These are phyloP conservation scores for Ceratocystiopsis sp. DNA, from an alignment of 2,329 filamentous ascomycete genomes.

Conservation along the genomic window DNA sequence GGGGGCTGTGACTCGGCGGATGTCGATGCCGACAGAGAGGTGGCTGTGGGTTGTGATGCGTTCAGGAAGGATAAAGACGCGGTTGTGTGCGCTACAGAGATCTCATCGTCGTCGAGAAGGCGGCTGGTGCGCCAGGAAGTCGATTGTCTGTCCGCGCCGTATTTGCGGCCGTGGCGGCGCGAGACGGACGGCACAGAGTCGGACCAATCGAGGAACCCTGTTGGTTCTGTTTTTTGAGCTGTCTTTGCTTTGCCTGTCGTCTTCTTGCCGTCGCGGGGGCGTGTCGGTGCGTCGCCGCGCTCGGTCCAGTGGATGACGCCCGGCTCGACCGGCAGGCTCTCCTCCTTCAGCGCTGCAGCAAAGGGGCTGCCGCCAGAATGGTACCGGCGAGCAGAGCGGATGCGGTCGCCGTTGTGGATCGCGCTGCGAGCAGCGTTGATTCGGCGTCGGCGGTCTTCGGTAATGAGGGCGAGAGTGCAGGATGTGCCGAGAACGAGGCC, in stretches of 20 bases:
- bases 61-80: background rate
- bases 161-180: too few species aligned
- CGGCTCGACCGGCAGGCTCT: slow-evolving; percentile 5
- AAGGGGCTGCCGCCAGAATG: slow-evolving; percentile 15
- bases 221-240: background rate
- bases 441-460: slow-evolving; percentile 27
- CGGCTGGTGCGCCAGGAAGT: background rate
- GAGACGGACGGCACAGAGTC: background rate
- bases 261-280: background rate
- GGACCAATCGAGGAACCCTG: background rate
- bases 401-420: slow-evolving; percentile 22
- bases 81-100: background rate
- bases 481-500: slow-evolving; percentile 27
- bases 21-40: background rate
- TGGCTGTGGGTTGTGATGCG: background rate
- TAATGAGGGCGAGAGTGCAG: slow-evolving; percentile 24
- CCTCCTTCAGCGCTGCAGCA: slow-evolving; percentile 12
- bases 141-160: too few species aligned
- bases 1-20: background rate
- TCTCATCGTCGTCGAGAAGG: background rate
- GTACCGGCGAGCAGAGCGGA: slow-evolving; percentile 23
- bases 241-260: background rate
- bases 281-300: too few species aligned
- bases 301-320: slow-evolving; percentile 1
- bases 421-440: slow-evolving; percentile 23